Conservation (phyloP, 2,329 filamentous ascomycete genomes). For the Paraconiothyrium brasiliense region DNA sequence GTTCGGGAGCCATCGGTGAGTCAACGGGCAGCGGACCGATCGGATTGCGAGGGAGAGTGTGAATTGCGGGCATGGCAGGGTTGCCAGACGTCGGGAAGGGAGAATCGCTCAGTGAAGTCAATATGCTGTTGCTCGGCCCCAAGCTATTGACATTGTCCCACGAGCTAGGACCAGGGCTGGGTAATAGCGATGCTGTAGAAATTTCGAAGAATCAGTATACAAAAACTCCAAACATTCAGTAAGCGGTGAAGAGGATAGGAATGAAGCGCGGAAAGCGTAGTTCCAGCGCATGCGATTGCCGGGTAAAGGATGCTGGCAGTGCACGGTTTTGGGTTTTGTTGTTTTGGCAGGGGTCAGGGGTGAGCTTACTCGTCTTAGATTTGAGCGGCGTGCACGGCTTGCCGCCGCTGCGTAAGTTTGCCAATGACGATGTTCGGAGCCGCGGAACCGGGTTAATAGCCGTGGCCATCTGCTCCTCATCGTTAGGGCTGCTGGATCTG, state of each 20-base stretch:
- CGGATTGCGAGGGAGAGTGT: conserved; percentile 41
- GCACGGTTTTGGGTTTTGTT: conserved; percentile 16
- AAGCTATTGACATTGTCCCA: conserved; percentile 1
- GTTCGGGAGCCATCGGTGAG: conserved; percentile 33
- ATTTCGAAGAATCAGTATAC: neutral
- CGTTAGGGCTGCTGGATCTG: conserved; percentile 14
- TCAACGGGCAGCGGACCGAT: conserved; percentile 47
- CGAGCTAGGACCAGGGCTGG: conserved; percentile 3
- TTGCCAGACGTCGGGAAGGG: conserved; percentile 23
- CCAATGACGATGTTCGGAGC: conserved; percentile 13
- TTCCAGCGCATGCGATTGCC: conserved; percentile 15
- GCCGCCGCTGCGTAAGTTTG: conserved; percentile 11
- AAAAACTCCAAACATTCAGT: conserved; percentile 1
- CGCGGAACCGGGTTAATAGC: conserved; percentile 10
- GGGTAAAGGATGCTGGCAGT: conserved; percentile 11
- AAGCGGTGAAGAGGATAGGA: conserved; percentile 5
- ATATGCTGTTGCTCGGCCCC: neutral
- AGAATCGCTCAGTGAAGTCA: conserved; percentile 26
- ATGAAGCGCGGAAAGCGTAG: conserved; percentile 16
- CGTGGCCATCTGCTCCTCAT: conserved; percentile 5
- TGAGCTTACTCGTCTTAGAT: conserved; percentile 23
- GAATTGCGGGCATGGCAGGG: conserved; percentile 36
- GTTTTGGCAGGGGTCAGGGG: conserved; percentile 15
- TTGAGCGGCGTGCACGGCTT: conserved; percentile 11
- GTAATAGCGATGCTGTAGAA: conserved; percentile 9